Evolutionary conservation across 495 filamentous ascomycete genomes (phyloP), one percentile per base, ranked within the genome.

Genomic region (Tuber microsphaerosporum): DNA sequence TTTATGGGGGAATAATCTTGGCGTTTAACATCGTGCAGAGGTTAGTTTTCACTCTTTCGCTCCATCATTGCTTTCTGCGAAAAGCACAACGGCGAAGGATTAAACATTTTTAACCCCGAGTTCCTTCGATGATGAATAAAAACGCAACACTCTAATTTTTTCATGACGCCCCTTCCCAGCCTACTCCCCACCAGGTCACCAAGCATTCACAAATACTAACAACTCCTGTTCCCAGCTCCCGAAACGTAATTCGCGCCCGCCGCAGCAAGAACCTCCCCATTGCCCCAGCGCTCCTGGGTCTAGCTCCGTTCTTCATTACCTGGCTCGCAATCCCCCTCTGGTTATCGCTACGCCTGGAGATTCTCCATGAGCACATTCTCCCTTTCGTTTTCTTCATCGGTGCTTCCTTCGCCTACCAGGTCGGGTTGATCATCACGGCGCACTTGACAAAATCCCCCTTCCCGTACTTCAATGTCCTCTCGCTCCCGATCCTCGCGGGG

Each of bases 371-470:
- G 82, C 92, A 97, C 81, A 87, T 96, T 10, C 87, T 98, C 51
- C 93, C 95, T 0, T 97, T 99, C 83, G 87, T 90, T 70, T 87
- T 97, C 79, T 97, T 92, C 81, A 90, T 91, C 42, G 94, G 94
- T 71, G 84, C 97, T 73, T 86, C 97, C 79, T 97, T 97, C 82
- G 94, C 95, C 68, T 97, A 97, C 84, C 90, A 92, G 74, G 95
- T 99, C 70, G 95, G 95, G 14, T 89, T 93, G 82, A 97, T 99
- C 84, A 98, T 99, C 85, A 91, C 91, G 41, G 94, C 93, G 2
- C 95, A 99, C 84, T 86, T 99, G 7, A 91, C 92, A 76, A 92
- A 94, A 83, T 87, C 91, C 26, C 85, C 88, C 0, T 99, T 96
- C 86, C 94, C 95, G 37, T 95, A 92, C 86, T 88, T 90, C 84